A percentile compares a stretch with the other conserved stretches of the same genome.
Conservation (phyloP, 345 rosid species). For the Pugionium cornutum region DNA sequence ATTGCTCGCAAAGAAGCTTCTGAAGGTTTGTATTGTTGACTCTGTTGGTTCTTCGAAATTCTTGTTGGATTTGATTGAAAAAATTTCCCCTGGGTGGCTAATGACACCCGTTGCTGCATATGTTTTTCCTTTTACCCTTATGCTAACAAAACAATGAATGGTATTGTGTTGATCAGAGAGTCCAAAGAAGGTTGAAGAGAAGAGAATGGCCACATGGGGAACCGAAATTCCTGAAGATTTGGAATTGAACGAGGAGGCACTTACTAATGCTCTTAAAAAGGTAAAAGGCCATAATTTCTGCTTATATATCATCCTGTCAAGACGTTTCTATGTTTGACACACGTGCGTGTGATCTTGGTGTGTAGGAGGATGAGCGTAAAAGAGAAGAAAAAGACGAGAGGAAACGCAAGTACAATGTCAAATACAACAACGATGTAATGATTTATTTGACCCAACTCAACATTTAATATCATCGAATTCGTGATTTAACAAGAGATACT, state of each 20-base stretch:
- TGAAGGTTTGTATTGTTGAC: conserved; percentile 40
- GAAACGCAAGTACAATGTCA: conserved; percentile 61
- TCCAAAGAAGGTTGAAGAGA: conserved; percentile 55
- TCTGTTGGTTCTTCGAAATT: conserved; percentile 3
- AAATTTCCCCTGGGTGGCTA: not conserved
- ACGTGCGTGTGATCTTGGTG: not conserved
- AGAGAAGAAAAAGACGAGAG: conserved; percentile 65
- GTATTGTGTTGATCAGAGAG: conserved; percentile 26
- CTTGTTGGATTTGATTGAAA: not conserved
- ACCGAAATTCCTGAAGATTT: conserved; percentile 63
- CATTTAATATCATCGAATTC: too few species aligned
- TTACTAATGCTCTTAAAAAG: conserved; percentile 67
- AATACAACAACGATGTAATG: conserved; percentile 56
- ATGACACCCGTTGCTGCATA: not conserved
- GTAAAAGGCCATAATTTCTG: not conserved
- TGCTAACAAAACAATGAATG: conserved; percentile 4
- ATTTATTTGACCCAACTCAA: not conserved
- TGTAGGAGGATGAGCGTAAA: conserved; percentile 59
- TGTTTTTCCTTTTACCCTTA: conserved; percentile 21
- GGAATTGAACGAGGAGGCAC: conserved; percentile 60
- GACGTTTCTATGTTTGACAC: not conserved
- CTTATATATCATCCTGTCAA: not conserved
- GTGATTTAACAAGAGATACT: not conserved
- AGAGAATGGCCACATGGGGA: conserved; percentile 77
- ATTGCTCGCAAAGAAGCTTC: conserved; percentile 69